These are phyloP conservation scores for Sordaria brevicollis DNA, from an alignment of 495 filamentous ascomycete species.

Conservation along the genomic window DNA sequence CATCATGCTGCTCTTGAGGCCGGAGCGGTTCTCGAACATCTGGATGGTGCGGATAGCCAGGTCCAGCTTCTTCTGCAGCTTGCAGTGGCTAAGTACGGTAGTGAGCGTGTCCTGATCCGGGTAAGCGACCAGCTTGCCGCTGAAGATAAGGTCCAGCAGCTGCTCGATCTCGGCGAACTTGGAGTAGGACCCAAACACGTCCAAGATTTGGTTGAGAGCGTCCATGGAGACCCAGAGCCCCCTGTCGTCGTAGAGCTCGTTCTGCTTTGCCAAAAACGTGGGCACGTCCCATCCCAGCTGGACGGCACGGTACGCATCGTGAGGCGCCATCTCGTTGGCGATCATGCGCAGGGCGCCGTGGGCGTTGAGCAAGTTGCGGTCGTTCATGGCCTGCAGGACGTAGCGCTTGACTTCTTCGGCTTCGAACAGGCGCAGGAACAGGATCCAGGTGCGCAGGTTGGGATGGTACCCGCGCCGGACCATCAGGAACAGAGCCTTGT, in stretches of 20 bases:
- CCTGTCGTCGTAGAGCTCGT: slow-evolving; percentile 21
- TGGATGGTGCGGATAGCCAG: slow-evolving; percentile 8
- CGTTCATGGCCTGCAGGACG: slow-evolving; percentile 22
- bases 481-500: slow-evolving; percentile 23
- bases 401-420: slow-evolving; percentile 25
- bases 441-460: slow-evolving; percentile 26
- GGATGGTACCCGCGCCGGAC: slow-evolving; percentile 13
- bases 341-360: slow-evolving; percentile 10
- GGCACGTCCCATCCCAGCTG: slow-evolving; percentile 10
- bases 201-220: slow-evolving; percentile 23
- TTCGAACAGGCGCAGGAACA: slow-evolving; percentile 30
- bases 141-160: slow-evolving; percentile 18
- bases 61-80: slow-evolving; percentile 4
- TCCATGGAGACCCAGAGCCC: slow-evolving; percentile 22
- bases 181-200: slow-evolving; percentile 17
- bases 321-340: slow-evolving; percentile 21
- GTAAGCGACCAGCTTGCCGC: not conserved
- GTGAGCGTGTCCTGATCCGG: slow-evolving; percentile 22
- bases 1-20: not conserved
- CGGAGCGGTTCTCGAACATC: slow-evolving; percentile 10
- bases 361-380: slow-evolving; percentile 15
- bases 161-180: slow-evolving; percentile 11
- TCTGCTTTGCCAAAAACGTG: slow-evolving; percentile 19
- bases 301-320: slow-evolving; percentile 22
- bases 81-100: slow-evolving; percentile 26